These are phyloP conservation scores for Geosmithia flava DNA, from an alignment of 2,329 filamentous ascomycete species.

Conservation along the genomic window DNA sequence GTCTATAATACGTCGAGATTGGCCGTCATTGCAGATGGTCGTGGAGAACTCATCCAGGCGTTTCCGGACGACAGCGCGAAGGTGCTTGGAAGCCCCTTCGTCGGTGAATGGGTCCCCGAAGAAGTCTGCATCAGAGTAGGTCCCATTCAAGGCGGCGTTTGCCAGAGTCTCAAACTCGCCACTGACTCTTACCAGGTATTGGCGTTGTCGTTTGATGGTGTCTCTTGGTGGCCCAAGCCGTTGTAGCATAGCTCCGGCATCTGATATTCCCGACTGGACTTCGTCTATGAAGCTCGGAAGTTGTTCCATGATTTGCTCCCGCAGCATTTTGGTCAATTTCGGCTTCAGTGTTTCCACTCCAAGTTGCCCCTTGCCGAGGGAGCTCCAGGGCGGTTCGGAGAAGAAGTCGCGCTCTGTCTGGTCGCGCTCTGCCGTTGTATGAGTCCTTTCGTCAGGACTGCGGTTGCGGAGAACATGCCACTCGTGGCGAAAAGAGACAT, in stretches of 20 bases:
- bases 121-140: slow-evolving; percentile 16
- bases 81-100: slow-evolving; percentile 7
- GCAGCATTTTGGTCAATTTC: slow-evolving; percentile 37
- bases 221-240: slow-evolving; percentile 35
- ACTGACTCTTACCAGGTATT: slow-evolving; percentile 32
- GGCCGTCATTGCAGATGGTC: neutral
- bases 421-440: slow-evolving; percentile 21
- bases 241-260: slow-evolving; percentile 22
- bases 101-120: slow-evolving; percentile 2
- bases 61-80: slow-evolving; percentile 13
- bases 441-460: slow-evolving; percentile 20
- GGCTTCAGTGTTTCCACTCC: slow-evolving; percentile 34
- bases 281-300: slow-evolving; percentile 31
- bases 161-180: slow-evolving; percentile 22
- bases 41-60: slow-evolving; percentile 3
- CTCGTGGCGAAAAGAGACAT: slow-evolving; percentile 33
- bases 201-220: slow-evolving; percentile 31
- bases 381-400: slow-evolving; percentile 22
- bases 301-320: slow-evolving; percentile 29
- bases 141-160: slow-evolving; percentile 13
- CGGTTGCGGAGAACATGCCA: slow-evolving; percentile 41
- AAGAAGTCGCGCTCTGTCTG: slow-evolving; percentile 29
- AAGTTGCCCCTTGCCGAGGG: slow-evolving; percentile 18
- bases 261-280: slow-evolving; percentile 20
- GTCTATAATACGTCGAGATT: neutral